These are phyloP conservation scores for Pelagophyceae sp. DNA, from an alignment of 352 stramenopile genomes.

Conservation along the genomic window DNA sequence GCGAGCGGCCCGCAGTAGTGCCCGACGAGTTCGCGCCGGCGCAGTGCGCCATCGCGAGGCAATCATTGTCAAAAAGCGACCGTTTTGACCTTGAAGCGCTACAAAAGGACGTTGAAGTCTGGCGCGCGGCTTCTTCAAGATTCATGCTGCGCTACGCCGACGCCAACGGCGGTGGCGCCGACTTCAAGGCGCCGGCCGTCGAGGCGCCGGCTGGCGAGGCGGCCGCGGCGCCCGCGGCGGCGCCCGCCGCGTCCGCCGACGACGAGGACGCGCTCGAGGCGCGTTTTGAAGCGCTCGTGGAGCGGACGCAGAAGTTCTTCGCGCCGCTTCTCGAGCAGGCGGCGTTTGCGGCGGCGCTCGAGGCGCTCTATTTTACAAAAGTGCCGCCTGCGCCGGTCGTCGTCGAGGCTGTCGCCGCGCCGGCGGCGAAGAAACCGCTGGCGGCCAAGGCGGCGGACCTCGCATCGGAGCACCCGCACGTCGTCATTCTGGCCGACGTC, in stretches of 20 bases:
- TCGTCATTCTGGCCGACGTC: slow-evolving; percentile 14
- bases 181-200: slow-evolving; percentile 1
- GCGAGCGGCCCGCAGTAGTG: background rate
- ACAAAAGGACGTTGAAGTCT: background rate
- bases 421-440: no score
- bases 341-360: slow-evolving; percentile 1
- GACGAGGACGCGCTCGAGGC: slow-evolving; percentile 10
- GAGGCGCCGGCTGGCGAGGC: background rate
- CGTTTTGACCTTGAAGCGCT: background rate
- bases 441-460: background rate
- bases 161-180: slow-evolving; percentile 12
- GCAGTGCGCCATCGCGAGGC: background rate
- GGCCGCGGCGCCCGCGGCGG: no score
- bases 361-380: no score
- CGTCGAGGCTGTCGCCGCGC: background rate
- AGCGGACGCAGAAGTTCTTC: background rate
- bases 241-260: background rate
- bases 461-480: background rate
- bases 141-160: slow-evolving; percentile 20
- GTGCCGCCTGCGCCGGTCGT: no score
- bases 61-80: background rate
- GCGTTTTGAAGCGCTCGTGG: slow-evolving; percentile 4
- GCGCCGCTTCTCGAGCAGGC: background rate
- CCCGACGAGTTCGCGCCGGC: background rate
- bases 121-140: background rate